Percentiles rank a stretch among this genome's conserved stretches.
Conservation (phyloP, 345 rosid species). For the Durio zibethinus region DNA sequence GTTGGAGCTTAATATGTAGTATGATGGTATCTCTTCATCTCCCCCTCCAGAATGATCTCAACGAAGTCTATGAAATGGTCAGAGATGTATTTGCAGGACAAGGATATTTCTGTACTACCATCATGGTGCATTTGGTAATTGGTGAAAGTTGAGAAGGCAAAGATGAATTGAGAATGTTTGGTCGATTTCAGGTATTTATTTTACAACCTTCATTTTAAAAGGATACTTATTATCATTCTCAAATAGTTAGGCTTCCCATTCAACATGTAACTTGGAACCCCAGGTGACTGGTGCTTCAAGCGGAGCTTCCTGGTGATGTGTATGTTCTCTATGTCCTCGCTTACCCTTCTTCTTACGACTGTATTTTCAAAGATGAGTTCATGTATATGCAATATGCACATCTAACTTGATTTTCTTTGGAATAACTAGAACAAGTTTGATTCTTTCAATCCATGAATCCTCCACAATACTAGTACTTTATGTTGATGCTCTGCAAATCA, state of each 20-base stretch:
- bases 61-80: background rate
- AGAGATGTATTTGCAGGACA: slow-evolving; percentile 6
- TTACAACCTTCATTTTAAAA: background rate
- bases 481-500: background rate
- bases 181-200: slow-evolving; percentile 20
- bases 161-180: slow-evolving; percentile 15
- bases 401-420: background rate
- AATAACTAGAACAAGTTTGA: background rate
- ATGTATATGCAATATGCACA: background rate
- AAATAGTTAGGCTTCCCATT: background rate
- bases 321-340: slow-evolving; percentile 9
- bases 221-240: background rate
- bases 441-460: background rate
- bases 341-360: background rate
- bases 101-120: background rate
- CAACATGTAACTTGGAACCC: slow-evolving; percentile 6
- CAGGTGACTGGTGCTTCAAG: slow-evolving; percentile 16
- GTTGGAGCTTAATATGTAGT: background rate
- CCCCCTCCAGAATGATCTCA: background rate
- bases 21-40: background rate
- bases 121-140: background rate
- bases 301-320: slow-evolving; percentile 8
- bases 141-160: slow-evolving; percentile 10
- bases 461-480: no score
- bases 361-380: background rate